These are phyloP conservation scores for Chlorella vulgaris DNA, from an alignment of 139 green algal genomes.

Conservation along the genomic window DNA sequence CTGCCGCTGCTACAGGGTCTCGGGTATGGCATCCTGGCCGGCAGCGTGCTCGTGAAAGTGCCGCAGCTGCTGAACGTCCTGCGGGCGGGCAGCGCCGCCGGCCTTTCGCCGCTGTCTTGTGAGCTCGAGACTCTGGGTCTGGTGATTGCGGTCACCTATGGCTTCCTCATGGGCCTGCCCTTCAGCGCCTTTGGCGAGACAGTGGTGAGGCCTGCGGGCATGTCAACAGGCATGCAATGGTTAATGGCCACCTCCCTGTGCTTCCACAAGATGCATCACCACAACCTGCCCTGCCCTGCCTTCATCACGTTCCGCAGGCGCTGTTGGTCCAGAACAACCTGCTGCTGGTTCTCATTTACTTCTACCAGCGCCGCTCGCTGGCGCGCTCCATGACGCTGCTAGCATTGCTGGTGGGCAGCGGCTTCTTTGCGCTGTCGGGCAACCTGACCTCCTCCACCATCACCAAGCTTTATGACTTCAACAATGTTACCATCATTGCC, in stretches of 20 bases:
- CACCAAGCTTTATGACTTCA: constrained; percentile 59
- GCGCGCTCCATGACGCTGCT: constrained; percentile 9
- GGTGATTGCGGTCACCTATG: constrained; percentile 71
- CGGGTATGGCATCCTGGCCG: constrained; percentile 72
- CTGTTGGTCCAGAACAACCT: constrained; percentile 69
- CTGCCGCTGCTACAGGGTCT: constrained; percentile 52
- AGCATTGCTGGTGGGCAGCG: constrained; percentile 2
- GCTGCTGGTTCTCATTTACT: constrained; percentile 77
- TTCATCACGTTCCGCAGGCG: no score
- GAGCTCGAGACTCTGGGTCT: constrained; percentile 81
- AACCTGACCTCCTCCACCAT: constrained; percentile 40
- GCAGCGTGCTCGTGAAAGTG: constrained; percentile 77
- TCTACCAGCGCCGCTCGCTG: constrained; percentile 47
- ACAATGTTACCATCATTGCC: constrained; percentile 71
- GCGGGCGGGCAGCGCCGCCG: constrained; percentile 62
- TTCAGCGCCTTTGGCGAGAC: constrained; percentile 84
- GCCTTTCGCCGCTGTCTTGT: constrained; percentile 68
- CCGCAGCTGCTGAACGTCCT: constrained; percentile 73
- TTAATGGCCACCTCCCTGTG: no score
- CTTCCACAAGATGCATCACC: no score
- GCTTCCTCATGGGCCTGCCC: constrained; percentile 66
- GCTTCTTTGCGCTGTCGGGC: constrained; percentile 39
- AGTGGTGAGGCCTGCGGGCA: constrained; percentile 28
- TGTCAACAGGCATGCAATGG: background rate
- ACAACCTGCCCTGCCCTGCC: no score